Evolutionary conservation across 106 monocot genomes (phyloP), one percentile per base, ranked within the genome.

Genomic region (Triglochin maritima): DNA sequence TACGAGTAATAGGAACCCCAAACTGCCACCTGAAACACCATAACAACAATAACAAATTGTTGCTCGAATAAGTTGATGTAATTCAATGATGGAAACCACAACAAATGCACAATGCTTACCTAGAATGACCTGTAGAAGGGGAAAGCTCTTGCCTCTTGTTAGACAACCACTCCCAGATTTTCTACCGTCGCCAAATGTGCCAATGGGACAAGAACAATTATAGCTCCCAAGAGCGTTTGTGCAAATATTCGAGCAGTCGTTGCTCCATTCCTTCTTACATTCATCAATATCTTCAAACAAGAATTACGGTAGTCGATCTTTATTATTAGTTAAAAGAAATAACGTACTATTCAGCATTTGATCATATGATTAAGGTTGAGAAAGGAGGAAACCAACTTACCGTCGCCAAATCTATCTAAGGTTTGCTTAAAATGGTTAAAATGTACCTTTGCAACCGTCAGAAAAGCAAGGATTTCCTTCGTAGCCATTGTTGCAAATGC

Each of bases 401-500:
- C n/a, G n/a, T n/a, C n/a, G n/a, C n/a, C n/a, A n/a, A n/a, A 29
- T 29, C 29, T n/a, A 29, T 29, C 0, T 29, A 29, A 29, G 29
- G 1, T 29, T 29, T 29, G 29, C 29, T 29, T 0, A 29, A 29
- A 29, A 29, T 29, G 29, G 29, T 29, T 29, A 29, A 29, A 7
- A 4, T 59, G 15, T 66, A 83, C 83, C 83, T 80, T 46, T 50
- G 46, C 86, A 86, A 7, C 86, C 86, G 14, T 63, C 12, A 2
- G 55, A 4, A 6, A 82, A 68, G 52, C 79, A 82, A 11, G 86
- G 82, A 48, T 86, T 86, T 17, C 86, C 86, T 13, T 64, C 44
- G 46, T 77, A 86, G 3, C 86, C 86, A 4, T 44, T 7, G 1
- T 9, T n/a, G 63, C 86, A 86, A 7, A 49, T 74, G 70, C 86